Evolutionary conservation across 345 rosid genomes (phyloP).

Genomic region (Kandelia obovata): DNA sequence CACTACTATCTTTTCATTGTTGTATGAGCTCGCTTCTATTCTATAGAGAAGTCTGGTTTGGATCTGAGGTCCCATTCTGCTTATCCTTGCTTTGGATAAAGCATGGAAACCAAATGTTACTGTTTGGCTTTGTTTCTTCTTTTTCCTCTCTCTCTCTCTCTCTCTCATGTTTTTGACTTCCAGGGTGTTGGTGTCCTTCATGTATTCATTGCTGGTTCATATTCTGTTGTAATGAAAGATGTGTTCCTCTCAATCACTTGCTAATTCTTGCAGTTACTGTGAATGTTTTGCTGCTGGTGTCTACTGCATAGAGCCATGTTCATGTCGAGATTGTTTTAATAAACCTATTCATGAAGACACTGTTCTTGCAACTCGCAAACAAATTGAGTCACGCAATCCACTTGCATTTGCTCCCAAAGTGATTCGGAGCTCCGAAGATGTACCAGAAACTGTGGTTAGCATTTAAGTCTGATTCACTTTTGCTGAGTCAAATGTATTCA

Average conservation of each 20-base stretch:
- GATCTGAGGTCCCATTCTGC: background rate
- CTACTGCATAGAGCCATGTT: slow-evolving; percentile 88
- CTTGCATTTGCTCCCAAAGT: slow-evolving; percentile 99
- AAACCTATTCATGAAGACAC: slow-evolving; percentile 91
- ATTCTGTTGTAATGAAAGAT: background rate
- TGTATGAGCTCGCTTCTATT: too few species aligned
- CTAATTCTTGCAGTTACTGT: slow-evolving; percentile 64
- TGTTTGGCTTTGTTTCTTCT: background rate
- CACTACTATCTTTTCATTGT: too few species aligned
- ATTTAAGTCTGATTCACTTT: background rate
- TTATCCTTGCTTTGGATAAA: background rate
- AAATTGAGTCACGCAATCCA: slow-evolving; percentile 94
- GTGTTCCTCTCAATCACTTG: background rate
- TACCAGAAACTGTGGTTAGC: slow-evolving; percentile 59
- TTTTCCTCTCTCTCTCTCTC: too few species aligned
- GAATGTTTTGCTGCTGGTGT: slow-evolving; percentile 99
- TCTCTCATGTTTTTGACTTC: too few species aligned
- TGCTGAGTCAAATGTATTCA: slow-evolving; percentile 8
- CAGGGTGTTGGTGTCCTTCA: background rate
- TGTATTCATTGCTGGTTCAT: background rate
- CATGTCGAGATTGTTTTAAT: slow-evolving; percentile 93
- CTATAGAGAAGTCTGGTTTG: too few species aligned
- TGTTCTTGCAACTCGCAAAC: slow-evolving; percentile 90
- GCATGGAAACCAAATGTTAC: background rate
- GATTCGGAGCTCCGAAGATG: slow-evolving; percentile 55